Evolutionary conservation across 1,139 yeast species (phyloP).

Genomic region (Scheffersomyces insectosa): DNA sequence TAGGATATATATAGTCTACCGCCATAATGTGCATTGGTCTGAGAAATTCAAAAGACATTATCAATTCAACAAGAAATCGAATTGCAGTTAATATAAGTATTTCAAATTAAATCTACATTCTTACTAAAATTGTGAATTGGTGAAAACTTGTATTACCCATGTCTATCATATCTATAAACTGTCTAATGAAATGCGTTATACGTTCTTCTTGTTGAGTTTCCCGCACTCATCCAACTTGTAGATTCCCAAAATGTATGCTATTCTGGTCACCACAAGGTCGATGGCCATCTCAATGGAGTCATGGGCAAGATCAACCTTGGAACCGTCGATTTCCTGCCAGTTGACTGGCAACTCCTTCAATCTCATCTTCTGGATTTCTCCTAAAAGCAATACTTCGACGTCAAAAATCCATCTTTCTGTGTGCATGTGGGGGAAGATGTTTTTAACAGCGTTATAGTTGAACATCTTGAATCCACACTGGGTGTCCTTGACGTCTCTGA

Average conservation of each 20-base stretch:
- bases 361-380: conserved; percentile 65
- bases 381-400: conserved; percentile 85
- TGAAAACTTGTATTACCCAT: no score
- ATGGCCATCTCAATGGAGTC: conserved; percentile 96
- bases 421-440: conserved; percentile 87
- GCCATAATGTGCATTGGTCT: no score
- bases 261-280: conserved; percentile 85
- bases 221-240: conserved; percentile 50
- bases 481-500: conserved; percentile 82
- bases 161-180: no score
- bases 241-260: conserved; percentile 84
- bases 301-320: conserved; percentile 87
- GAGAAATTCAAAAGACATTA: no score
- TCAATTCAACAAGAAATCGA: no score
- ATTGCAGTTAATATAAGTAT: no score
- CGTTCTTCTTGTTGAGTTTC: conserved; percentile 13
- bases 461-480: conserved; percentile 97
- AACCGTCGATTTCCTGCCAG: conserved; percentile 97
- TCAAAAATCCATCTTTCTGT: conserved; percentile 99
- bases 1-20: no score
- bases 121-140: no score
- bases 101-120: no score
- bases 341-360: conserved; percentile 81
- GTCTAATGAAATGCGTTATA: conserved; percentile 3
- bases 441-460: conserved; percentile 61